These are phyloP conservation scores for Astrocystis sublimbata DNA, from an alignment of 495 filamentous ascomycete species.

Conservation along the genomic window DNA sequence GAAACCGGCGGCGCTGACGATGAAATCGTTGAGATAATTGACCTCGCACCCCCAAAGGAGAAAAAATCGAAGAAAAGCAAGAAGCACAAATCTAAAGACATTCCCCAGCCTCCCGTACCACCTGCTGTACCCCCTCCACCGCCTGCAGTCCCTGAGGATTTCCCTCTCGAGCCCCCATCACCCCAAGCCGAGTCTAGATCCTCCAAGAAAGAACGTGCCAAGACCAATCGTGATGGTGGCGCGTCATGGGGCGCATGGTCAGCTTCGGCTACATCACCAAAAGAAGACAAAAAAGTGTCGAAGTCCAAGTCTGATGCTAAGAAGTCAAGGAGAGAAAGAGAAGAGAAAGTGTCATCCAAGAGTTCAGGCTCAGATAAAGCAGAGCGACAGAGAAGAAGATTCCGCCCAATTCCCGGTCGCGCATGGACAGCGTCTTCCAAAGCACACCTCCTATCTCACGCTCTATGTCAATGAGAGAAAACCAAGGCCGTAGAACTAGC, in stretches of 20 bases:
- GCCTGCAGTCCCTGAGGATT: conserved; percentile 48
- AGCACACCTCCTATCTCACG: conserved; percentile 53
- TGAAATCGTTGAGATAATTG: conserved; percentile 48
- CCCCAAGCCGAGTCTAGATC: conserved; percentile 41
- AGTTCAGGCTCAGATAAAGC: conserved; percentile 48
- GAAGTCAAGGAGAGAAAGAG: conserved; percentile 35
- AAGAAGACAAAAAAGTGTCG: conserved; percentile 30
- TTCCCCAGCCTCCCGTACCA: conserved; percentile 30
- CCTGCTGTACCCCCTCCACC: conserved; percentile 41
- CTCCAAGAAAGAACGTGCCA: conserved; percentile 48
- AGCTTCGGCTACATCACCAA: conserved; percentile 36
- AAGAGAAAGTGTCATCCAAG: conserved; percentile 44
- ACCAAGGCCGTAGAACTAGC: conserved; percentile 43
- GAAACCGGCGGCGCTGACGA: conserved; percentile 38
- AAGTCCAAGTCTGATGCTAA: conserved; percentile 35
- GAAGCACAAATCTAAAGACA: conserved; percentile 40
- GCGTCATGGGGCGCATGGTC: conserved; percentile 49
- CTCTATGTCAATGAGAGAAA: conserved; percentile 53
- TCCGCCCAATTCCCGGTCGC: conserved; percentile 25
- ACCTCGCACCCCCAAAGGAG: conserved; percentile 46
- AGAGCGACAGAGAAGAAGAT: conserved; percentile 36
- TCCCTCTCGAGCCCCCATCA: conserved; percentile 45
- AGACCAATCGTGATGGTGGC: conserved; percentile 45
- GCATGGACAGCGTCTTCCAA: conserved; percentile 52
- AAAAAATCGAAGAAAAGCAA: conserved; percentile 45